Percentiles rank a stretch among this genome's conserved stretches.
phyloP scores from a whole-genome alignment of 345 rosid genomes.

The Odontarrhena argentea region DNA sequence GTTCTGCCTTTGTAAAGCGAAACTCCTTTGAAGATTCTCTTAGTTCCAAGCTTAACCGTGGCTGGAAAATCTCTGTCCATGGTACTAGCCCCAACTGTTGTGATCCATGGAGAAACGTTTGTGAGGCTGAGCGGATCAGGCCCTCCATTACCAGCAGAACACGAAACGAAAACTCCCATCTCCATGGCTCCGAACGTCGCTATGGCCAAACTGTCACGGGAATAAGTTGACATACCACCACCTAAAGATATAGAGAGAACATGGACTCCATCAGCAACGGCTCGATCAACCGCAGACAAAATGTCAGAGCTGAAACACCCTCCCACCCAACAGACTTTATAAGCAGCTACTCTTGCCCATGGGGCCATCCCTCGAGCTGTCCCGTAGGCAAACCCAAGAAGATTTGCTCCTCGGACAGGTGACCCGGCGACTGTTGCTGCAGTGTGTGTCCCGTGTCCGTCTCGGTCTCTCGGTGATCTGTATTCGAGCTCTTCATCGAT shows the following conservation, averaged over 20 bases:
- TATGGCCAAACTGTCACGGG: constrained; percentile 62
- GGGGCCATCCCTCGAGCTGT: constrained; percentile 86
- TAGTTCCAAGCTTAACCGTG: constrained; percentile 53
- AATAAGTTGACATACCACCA: constrained; percentile 67
- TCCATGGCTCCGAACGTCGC: constrained; percentile 88
- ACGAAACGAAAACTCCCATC: constrained; percentile 75
- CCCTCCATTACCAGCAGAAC: constrained; percentile 79
- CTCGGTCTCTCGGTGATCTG: constrained; percentile 69
- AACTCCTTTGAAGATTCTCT: constrained; percentile 47
- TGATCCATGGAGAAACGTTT: constrained; percentile 81
- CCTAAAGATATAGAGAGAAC: constrained; percentile 77
- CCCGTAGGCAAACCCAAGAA: constrained; percentile 72
- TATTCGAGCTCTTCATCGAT: constrained; percentile 62
- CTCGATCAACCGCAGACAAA: constrained; percentile 69
- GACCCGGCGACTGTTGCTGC: constrained; percentile 78
- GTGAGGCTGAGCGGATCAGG: constrained; percentile 66
- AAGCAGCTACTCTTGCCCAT: constrained; percentile 69
- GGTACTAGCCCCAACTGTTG: constrained; percentile 81
- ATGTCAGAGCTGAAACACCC: constrained; percentile 83
- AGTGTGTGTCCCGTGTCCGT: constrained; percentile 89
- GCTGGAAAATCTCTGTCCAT: constrained; percentile 82
- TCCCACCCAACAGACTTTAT: constrained; percentile 74
- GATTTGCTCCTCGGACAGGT: constrained; percentile 59
- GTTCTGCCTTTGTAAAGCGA: constrained; percentile 66
- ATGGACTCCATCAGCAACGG: constrained; percentile 76